Conservation (phyloP, 768 basidiomycete species). For the Suillus decipiens region DNA sequence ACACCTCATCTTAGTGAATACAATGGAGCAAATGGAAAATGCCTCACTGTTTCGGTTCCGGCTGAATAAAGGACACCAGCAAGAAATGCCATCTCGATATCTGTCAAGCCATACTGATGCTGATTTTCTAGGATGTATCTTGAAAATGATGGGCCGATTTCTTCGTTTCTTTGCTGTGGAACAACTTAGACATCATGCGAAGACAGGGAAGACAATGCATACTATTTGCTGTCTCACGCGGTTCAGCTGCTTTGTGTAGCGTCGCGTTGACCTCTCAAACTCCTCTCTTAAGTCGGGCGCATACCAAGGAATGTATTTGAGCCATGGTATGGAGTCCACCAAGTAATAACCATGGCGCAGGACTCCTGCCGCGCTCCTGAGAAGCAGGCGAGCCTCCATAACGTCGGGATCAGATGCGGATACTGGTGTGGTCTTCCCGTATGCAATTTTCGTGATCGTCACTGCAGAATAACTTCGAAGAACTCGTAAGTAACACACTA, state of each 20-base stretch:
- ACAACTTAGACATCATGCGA: neutral
- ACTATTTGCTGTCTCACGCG: neutral
- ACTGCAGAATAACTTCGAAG: neutral
- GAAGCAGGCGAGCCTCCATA: neutral
- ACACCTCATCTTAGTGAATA: neutral
- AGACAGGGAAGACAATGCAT: neutral
- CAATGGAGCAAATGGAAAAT: neutral
- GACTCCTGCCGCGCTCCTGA: neutral
- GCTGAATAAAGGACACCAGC: constrained; percentile 61
- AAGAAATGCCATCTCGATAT: constrained; percentile 54
- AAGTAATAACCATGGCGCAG: neutral
- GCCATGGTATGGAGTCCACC: neutral
- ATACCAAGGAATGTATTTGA: neutral
- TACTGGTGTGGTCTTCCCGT: neutral
- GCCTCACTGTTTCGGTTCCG: constrained; percentile 48
- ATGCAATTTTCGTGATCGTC: neutral
- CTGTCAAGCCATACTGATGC: constrained; percentile 10
- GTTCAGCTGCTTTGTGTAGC: neutral
- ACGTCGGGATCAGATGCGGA: neutral
- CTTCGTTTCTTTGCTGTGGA: neutral
- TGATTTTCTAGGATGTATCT: neutral
- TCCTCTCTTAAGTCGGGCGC: neutral
- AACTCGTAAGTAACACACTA: neutral
- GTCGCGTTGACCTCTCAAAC: neutral
- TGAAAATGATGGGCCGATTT: neutral